These are phyloP conservation scores for Claviceps monticola DNA, from an alignment of 2,329 filamentous ascomycete species.

Conservation along the genomic window DNA sequence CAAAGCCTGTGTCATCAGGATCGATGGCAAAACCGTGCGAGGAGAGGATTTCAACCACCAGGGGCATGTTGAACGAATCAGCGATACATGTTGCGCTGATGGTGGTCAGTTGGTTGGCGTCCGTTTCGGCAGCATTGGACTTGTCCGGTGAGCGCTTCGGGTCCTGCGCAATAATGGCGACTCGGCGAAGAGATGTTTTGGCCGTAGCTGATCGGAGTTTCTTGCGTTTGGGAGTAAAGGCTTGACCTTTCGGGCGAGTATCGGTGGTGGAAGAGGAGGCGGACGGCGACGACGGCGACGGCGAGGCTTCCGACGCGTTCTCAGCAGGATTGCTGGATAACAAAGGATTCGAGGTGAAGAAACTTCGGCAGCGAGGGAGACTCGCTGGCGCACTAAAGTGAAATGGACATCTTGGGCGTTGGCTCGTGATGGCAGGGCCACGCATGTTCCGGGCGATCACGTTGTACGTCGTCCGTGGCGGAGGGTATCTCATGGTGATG, in stretches of 20 bases:
- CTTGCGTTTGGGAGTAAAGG: slow-evolving; percentile 28
- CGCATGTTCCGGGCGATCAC: slow-evolving; percentile 16
- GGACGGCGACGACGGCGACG: not conserved
- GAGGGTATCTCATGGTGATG: slow-evolving; percentile 19
- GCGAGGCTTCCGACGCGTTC: slow-evolving; percentile 8
- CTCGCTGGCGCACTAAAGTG: slow-evolving; percentile 30
- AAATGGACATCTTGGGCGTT: slow-evolving; percentile 23
- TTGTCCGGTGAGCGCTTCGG: slow-evolving; percentile 25
- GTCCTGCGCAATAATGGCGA: slow-evolving; percentile 72
- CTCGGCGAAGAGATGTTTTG: slow-evolving; percentile 67
- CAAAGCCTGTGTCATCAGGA: slow-evolving; percentile 46
- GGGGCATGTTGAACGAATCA: slow-evolving; percentile 49
- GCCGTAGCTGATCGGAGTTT: slow-evolving; percentile 30
- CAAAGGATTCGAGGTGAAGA: slow-evolving; percentile 52
- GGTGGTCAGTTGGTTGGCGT: slow-evolving; percentile 26
- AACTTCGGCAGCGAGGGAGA: slow-evolving; percentile 42
- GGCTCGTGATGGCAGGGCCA: slow-evolving; percentile 13
- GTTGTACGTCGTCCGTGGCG: slow-evolving; percentile 20
- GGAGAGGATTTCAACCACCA: slow-evolving; percentile 42
- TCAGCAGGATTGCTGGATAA: slow-evolving; percentile 23
- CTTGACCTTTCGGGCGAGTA: slow-evolving; percentile 8
- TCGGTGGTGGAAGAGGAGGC: slow-evolving; percentile 3
- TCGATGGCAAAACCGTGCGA: slow-evolving; percentile 48
- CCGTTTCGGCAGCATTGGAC: slow-evolving; percentile 9
- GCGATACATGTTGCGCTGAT: slow-evolving; percentile 49